Evolutionary conservation across 148 eudicot species (phyloP), one percentile per base, ranked within the genome.

Genomic region (Rhododendron mucronatum): DNA sequence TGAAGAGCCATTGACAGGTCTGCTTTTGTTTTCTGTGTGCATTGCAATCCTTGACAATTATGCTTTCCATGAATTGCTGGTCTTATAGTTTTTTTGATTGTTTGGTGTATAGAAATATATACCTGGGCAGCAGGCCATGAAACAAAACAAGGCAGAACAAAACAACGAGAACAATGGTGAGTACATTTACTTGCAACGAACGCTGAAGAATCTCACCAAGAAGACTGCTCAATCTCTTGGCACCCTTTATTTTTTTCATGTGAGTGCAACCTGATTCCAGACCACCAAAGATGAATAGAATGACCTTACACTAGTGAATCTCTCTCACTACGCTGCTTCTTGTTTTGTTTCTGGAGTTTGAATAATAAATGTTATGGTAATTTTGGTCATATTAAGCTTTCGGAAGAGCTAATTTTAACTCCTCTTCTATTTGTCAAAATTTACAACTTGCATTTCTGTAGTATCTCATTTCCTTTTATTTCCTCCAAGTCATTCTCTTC

Each of bases 1-100:
- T 95, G 82, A 95, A 95, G 92, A 93, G 95, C 87, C 98, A 95
- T 88, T 90, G 94, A 84, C 98, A 95, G 95, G 96, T 93, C 50
- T 15, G 13, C 69, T 51, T 59, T 85, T 26, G 5, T 81, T 69
- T 35, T 69, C 23, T 59, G 23, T 59, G n/a, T 59, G 4, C 50
- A 47, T 63, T 20, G 4, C 39, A 74, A 41, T 79, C 20, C 3
- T 37, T 50, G 41, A 16, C 7, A 41, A 51, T 21, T 82, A 1
- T 44, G 21, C 67, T 80, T 48, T 26, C 39, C 69, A 47, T 47
- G 50, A 47, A 12, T 14, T 55, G 7, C 69, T 12, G 13, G 75
- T 37, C 33, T 74, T n/a, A 3, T 57, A 48, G 9, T 47, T 41
- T 75, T 26, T 35, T 75, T 10, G 13, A 41, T 16, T 26, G 50